Percentiles rank a stretch among this genome's conserved stretches.
Conservation (phyloP, 331 rosid genomes). For the Acacia concinna region DNA sequence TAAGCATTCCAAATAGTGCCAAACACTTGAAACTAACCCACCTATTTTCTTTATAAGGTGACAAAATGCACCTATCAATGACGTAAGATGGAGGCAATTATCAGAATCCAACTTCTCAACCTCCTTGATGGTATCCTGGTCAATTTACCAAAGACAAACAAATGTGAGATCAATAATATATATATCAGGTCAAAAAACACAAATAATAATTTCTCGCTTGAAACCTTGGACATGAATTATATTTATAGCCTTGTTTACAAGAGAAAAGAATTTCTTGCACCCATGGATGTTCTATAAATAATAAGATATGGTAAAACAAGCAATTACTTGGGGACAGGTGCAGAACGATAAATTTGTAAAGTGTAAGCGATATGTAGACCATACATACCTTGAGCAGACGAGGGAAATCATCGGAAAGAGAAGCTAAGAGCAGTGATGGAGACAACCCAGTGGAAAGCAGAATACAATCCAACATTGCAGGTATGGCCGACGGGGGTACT, state of each 20-base stretch:
- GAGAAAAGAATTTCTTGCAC: background rate
- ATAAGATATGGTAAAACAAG: background rate
- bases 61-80: constrained; percentile 65
- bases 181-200: background rate
- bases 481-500: constrained; percentile 70
- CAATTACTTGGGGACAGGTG: background rate
- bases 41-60: constrained; percentile 74
- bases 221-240: background rate
- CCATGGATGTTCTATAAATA: background rate
- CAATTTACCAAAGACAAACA: constrained; percentile 27
- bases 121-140: constrained; percentile 48
- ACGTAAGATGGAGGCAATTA: constrained; percentile 44
- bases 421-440: constrained; percentile 52
- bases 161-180: background rate
- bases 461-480: constrained; percentile 73
- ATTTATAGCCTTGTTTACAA: background rate
- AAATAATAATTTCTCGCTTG: background rate
- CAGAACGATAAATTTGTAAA: background rate
- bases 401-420: constrained; percentile 58
- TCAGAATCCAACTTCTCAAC: constrained; percentile 53
- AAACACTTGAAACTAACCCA: constrained; percentile 30
- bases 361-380: constrained; percentile 3
- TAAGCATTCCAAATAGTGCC: background rate
- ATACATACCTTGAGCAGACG: constrained; percentile 52
- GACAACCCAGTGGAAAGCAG: constrained; percentile 64